Percentiles rank a stretch among this genome's conserved stretches.
Conservation (phyloP, 768 basidiomycete genomes). For the Boletus sp. region DNA sequence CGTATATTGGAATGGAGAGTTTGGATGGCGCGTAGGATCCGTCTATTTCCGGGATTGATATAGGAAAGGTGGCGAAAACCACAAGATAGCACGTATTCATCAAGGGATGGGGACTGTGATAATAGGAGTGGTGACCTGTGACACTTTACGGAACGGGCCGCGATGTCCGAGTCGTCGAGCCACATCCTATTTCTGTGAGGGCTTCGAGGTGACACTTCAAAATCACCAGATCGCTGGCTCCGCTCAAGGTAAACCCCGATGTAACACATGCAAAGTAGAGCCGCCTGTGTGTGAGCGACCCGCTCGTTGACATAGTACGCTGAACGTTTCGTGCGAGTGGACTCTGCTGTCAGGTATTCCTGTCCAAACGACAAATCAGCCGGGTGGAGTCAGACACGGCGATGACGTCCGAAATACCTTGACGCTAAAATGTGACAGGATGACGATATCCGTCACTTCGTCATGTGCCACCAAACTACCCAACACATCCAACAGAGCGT, state of each 20-base stretch:
- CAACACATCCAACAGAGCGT: background rate
- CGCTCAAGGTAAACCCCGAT: background rate
- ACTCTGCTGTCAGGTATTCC: background rate
- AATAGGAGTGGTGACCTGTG: background rate
- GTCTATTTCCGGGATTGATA: background rate
- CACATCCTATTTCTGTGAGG: too few species aligned
- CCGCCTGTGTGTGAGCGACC: background rate
- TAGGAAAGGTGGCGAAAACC: background rate
- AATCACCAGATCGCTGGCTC: background rate
- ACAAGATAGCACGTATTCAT: background rate
- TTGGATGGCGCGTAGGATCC: background rate
- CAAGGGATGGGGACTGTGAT: background rate
- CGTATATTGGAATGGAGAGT: background rate
- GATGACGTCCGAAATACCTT: background rate
- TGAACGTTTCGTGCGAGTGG: background rate
- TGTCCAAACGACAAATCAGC: background rate
- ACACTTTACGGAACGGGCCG: background rate
- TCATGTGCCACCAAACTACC: background rate
- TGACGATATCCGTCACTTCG: background rate
- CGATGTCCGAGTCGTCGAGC: too few species aligned
- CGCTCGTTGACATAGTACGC: background rate
- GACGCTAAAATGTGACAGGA: background rate
- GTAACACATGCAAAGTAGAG: background rate
- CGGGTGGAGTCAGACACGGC: too few species aligned
- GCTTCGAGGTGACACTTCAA: background rate